These are phyloP conservation scores for Phytomonas sp. DNA, from an alignment of 208 protist species.

Conservation along the genomic window DNA sequence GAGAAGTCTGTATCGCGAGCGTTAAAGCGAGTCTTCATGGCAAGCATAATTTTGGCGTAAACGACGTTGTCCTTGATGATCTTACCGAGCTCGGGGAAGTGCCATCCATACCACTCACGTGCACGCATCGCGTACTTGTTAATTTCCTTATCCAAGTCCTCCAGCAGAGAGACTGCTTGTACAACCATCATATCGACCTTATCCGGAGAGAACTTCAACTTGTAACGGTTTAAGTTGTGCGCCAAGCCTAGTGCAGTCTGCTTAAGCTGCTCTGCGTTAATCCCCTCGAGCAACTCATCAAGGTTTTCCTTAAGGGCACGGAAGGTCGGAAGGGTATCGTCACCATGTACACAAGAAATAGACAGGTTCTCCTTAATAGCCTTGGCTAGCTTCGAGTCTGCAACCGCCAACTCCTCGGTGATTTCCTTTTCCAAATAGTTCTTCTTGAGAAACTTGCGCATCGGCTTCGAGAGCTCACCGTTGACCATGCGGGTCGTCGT, in stretches of 20 bases:
- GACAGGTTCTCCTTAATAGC: constrained; percentile 95
- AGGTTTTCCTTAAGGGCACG: constrained; percentile 94
- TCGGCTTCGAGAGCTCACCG: constrained; percentile 91
- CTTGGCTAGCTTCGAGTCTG: constrained; percentile 93
- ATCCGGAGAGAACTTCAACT: constrained; percentile 99
- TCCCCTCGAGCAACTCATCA: constrained; percentile 77
- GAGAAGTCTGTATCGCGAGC: constrained; percentile 89
- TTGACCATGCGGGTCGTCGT: constrained; percentile 95
- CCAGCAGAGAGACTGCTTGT: constrained; percentile 98
- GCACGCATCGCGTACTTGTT: constrained; percentile 99
- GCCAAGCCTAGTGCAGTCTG: constrained; percentile 97
- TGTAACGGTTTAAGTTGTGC: constrained; percentile 98
- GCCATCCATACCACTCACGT: constrained; percentile 99
- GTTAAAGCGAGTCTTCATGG: constrained; percentile 90
- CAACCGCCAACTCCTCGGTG: constrained; percentile 90
- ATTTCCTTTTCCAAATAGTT: constrained; percentile 90
- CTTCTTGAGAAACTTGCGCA: constrained; percentile 98
- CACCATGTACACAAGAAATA: constrained; percentile 91
- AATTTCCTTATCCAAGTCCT: constrained; percentile 99
- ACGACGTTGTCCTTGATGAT: constrained; percentile 95
- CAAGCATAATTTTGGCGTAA: constrained; percentile 93
- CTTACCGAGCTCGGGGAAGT: constrained; percentile 99
- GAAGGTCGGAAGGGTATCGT: constrained; percentile 90
- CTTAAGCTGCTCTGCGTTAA: constrained; percentile 86
- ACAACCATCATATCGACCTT: constrained; percentile 99